Evolutionary conservation across 2,329 filamentous ascomycete genomes (phyloP).

Genomic region (Triangularia setosa): DNA sequence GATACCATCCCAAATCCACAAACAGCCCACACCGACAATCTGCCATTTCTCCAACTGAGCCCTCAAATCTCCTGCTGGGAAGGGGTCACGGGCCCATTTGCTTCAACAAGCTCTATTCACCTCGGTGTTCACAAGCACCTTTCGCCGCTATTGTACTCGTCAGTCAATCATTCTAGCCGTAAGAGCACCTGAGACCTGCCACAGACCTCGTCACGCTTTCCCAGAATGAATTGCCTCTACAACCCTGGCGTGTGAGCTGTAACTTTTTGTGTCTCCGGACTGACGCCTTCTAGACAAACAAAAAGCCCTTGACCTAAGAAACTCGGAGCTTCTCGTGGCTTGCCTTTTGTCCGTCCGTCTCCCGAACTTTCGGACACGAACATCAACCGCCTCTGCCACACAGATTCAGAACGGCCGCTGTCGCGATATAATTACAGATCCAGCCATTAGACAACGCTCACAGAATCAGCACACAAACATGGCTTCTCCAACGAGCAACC

Average conservation of each 20-base stretch:
- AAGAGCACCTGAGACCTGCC: conserved; percentile 7
- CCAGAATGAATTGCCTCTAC: background rate
- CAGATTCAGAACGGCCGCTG: background rate
- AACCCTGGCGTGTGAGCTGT: background rate
- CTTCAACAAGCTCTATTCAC: conserved; percentile 9
- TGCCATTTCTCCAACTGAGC: conserved; percentile 2
- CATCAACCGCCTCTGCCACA: background rate
- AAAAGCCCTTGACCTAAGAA: background rate
- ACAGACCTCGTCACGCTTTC: conserved; percentile 13
- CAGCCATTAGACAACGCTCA: conserved; percentile 8
- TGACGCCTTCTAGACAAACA: conserved; percentile 7
- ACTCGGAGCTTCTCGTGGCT: background rate
- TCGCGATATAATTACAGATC: conserved; percentile 21
- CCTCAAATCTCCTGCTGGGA: conserved; percentile 23
- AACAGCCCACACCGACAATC: background rate
- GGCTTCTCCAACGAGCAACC: conserved; percentile 19
- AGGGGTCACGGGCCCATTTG: conserved; percentile 19
- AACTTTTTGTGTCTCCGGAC: background rate
- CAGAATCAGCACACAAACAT: conserved; percentile 11
- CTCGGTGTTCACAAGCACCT: conserved; percentile 9
- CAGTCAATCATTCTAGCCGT: conserved; percentile 4
- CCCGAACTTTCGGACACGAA: background rate
- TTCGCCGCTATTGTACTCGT: conserved; percentile 4
- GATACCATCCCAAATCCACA: background rate
- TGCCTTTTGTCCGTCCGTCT: background rate